phyloP scores from a whole-genome alignment of 2,329 filamentous ascomycete species.

The Mariannaea sp. region DNA sequence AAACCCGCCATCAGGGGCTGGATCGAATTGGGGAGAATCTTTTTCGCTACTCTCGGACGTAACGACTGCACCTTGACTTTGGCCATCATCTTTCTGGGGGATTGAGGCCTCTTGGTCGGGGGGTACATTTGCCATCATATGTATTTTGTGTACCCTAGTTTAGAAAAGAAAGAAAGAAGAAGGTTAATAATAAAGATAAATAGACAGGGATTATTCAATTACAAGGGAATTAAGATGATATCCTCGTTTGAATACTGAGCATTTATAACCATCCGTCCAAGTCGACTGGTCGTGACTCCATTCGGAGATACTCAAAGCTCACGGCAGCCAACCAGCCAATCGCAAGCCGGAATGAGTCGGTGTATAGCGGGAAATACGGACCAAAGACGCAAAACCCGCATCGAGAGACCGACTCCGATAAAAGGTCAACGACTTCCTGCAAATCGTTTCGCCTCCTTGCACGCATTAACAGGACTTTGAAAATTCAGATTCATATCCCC shows the following conservation, averaged over 20 bases:
- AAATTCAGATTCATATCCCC: not conserved
- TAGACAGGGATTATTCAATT: not conserved
- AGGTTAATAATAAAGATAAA: not conserved
- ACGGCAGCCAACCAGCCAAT: too few relatives aligned
- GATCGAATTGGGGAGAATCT: not conserved
- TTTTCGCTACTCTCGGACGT: not conserved
- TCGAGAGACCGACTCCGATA: not conserved
- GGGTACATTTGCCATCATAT: not conserved
- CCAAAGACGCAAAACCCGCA: constrained; percentile 16
- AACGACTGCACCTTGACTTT: not conserved
- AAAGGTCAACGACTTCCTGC: not conserved
- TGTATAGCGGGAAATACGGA: constrained; percentile 11
- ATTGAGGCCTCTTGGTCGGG: not conserved
- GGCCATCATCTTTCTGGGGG: not conserved
- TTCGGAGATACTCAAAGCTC: constrained; percentile 1
- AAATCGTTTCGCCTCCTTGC: too few relatives aligned
- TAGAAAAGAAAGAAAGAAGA: not conserved
- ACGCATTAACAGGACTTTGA: too few relatives aligned
- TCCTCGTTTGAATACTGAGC: not conserved
- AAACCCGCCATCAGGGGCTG: constrained; percentile 41
- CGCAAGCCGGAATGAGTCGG: constrained; percentile 4
- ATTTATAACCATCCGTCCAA: not conserved
- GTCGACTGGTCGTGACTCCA: not conserved
- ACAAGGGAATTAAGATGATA: not conserved
- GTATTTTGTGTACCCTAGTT: not conserved